Evolutionary conservation across 2,329 filamentous ascomycete species (phyloP).

Genomic region (Nothomitra cinnamomea): DNA sequence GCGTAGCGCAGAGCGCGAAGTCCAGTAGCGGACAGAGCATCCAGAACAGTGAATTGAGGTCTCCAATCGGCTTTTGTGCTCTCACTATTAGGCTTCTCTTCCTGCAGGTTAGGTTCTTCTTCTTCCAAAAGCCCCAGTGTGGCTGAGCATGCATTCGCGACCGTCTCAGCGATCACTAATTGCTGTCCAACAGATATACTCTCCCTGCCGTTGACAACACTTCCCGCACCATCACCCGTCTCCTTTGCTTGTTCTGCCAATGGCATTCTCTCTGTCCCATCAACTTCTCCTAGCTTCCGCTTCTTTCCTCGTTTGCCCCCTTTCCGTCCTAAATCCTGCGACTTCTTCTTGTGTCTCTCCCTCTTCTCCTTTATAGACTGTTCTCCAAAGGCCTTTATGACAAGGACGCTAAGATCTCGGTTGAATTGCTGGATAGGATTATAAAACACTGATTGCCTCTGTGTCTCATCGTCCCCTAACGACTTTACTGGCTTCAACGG

Average conservation of each 20-base stretch:
- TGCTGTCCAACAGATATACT: not conserved
- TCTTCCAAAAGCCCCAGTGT: slow-evolving; percentile 3
- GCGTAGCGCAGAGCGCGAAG: slow-evolving; percentile 82
- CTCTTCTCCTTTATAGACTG: slow-evolving; percentile 25
- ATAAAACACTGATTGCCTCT: slow-evolving; percentile 76
- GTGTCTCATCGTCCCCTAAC: slow-evolving; percentile 37
- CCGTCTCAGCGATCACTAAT: not conserved
- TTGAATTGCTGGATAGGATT: slow-evolving; percentile 99
- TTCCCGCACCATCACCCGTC: not conserved
- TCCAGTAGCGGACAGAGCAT: slow-evolving; percentile 87
- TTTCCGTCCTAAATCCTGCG: not conserved
- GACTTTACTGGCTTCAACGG: slow-evolving; percentile 24
- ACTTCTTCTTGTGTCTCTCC: slow-evolving; percentile 6
- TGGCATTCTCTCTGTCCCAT: slow-evolving; percentile 8
- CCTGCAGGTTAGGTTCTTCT: not conserved
- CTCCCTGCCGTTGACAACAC: too few species aligned
- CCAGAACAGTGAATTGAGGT: slow-evolving; percentile 62
- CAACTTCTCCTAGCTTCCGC: slow-evolving; percentile 15
- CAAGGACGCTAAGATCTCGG: slow-evolving; percentile 80
- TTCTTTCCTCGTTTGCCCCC: slow-evolving; percentile 9
- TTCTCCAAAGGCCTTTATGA: slow-evolving; percentile 77
- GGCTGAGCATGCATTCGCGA: slow-evolving; percentile 4
- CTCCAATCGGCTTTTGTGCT: slow-evolving; percentile 17
- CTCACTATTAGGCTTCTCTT: slow-evolving; percentile 7
- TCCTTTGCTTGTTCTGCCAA: not conserved